Evolutionary conservation across 2,329 filamentous ascomycete species (phyloP).

Genomic region (Pestalotiopsis fici): DNA sequence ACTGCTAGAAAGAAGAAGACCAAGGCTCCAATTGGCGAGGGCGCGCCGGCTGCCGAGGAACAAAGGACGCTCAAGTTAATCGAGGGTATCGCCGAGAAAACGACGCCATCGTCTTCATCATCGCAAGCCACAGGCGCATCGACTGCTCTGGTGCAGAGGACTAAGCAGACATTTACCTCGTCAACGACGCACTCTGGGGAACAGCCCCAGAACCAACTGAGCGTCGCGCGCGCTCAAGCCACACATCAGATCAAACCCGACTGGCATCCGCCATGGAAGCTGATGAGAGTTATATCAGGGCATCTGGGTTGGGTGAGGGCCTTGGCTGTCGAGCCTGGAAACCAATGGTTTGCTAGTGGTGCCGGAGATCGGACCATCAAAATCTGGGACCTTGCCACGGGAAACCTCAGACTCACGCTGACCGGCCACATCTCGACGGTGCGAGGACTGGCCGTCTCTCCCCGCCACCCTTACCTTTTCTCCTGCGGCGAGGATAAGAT

Average conservation of each 20-base stretch:
- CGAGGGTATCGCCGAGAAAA: slow-evolving; percentile 54
- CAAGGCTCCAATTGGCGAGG: slow-evolving; percentile 23
- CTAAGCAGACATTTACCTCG: slow-evolving; percentile 23
- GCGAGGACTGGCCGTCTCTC: slow-evolving; percentile 86
- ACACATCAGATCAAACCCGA: slow-evolving; percentile 69
- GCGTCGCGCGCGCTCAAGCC: slow-evolving; percentile 34
- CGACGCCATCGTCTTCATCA: slow-evolving; percentile 17
- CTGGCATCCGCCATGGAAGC: slow-evolving; percentile 98
- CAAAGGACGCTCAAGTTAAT: slow-evolving; percentile 66
- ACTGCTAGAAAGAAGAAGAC: slow-evolving; percentile 27
- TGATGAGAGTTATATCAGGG: slow-evolving; percentile 95
- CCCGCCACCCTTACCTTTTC: slow-evolving; percentile 93
- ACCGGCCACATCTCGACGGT: slow-evolving; percentile 96
- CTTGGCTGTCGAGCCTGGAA: slow-evolving; percentile 90
- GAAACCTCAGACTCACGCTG: slow-evolving; percentile 79
- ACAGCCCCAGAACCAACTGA: slow-evolving; percentile 23
- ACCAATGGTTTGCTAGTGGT: slow-evolving; percentile 96
- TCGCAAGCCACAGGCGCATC: slow-evolving; percentile 23
- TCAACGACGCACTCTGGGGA: slow-evolving; percentile 15
- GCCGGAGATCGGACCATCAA: slow-evolving; percentile 97
- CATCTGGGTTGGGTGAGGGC: slow-evolving; percentile 93
- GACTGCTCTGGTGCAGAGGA: slow-evolving; percentile 37
- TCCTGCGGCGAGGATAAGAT: slow-evolving; percentile 99
- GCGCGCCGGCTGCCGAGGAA: slow-evolving; percentile 30
- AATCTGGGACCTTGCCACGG: slow-evolving; percentile 94